These are phyloP conservation scores for Aspergillus pseudotamarii DNA, from an alignment of 2,329 filamentous ascomycete species.

Conservation along the genomic window DNA sequence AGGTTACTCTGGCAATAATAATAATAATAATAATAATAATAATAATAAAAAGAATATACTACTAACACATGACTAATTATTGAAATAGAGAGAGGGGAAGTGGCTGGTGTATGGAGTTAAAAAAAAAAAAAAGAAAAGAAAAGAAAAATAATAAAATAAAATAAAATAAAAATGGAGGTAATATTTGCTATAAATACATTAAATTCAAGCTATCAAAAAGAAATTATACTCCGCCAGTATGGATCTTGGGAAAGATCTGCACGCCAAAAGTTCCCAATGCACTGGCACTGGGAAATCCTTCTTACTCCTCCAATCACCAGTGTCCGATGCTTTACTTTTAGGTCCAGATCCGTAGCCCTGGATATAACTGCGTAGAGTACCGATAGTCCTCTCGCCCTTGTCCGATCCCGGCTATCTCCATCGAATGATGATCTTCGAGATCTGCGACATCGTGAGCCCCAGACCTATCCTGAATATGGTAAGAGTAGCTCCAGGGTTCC, in stretches of 20 bases:
- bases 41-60: not conserved
- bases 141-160: not conserved
- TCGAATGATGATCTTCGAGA: slow-evolving; percentile 2
- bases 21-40: too few relatives aligned
- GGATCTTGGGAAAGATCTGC: slow-evolving; percentile 18
- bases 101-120: not conserved
- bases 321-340: slow-evolving; percentile 5
- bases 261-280: slow-evolving; percentile 18
- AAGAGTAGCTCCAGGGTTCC: not conserved
- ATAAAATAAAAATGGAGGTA: not conserved
- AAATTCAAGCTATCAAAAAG: not conserved
- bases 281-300: slow-evolving; percentile 7
- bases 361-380: not conserved
- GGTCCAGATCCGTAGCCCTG: not conserved
- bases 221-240: slow-evolving; percentile 1
- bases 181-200: not conserved
- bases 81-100: not conserved
- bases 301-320: slow-evolving; percentile 10
- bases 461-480: not conserved
- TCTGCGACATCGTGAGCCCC: slow-evolving; percentile 4
- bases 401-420: not conserved
- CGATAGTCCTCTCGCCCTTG: not conserved
- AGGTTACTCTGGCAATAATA: not conserved
- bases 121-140: not conserved
- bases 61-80: slow-evolving; percentile 1